A percentile compares a stretch with the other conserved stretches of the same genome.
phyloP scores from a whole-genome alignment of 129 eudicot species.

The Arctium minus region DNA sequence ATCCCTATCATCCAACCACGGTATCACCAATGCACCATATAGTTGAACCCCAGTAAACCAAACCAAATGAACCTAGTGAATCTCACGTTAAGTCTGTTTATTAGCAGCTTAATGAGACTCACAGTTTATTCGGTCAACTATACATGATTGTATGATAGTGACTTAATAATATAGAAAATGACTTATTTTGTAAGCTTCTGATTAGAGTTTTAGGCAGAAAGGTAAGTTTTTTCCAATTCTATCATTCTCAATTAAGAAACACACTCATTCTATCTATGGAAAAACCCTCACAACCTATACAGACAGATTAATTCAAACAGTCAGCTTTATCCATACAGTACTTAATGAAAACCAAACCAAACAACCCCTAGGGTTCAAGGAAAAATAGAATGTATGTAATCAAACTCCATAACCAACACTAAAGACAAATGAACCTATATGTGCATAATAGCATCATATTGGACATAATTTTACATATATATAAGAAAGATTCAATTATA shows the following conservation, averaged over 20 bases:
- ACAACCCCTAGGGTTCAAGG: background rate
- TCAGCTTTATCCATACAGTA: too few relatives aligned
- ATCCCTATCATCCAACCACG: background rate
- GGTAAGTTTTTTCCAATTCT: too few relatives aligned
- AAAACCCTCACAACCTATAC: too few relatives aligned
- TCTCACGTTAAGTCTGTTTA: background rate
- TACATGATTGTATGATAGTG: too few relatives aligned
- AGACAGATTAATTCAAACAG: too few relatives aligned
- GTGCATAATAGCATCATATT: background rate
- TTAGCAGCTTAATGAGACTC: too few relatives aligned
- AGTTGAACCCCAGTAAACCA: background rate
- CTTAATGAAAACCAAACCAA: background rate
- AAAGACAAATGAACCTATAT: background rate
- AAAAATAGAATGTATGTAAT: background rate
- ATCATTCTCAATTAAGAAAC: too few relatives aligned
- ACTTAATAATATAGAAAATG: too few relatives aligned
- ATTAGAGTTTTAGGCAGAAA: too few relatives aligned
- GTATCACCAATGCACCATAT: background rate
- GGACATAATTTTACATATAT: background rate
- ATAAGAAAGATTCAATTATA: background rate
- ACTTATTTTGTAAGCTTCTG: too few relatives aligned
- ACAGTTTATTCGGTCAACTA: too few relatives aligned
- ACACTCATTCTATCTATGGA: too few relatives aligned
- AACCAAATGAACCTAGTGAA: background rate
- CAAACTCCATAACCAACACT: background rate